phyloP scores from a whole-genome alignment of 2,329 filamentous ascomycete genomes.

The Aspergillus ibericus region DNA sequence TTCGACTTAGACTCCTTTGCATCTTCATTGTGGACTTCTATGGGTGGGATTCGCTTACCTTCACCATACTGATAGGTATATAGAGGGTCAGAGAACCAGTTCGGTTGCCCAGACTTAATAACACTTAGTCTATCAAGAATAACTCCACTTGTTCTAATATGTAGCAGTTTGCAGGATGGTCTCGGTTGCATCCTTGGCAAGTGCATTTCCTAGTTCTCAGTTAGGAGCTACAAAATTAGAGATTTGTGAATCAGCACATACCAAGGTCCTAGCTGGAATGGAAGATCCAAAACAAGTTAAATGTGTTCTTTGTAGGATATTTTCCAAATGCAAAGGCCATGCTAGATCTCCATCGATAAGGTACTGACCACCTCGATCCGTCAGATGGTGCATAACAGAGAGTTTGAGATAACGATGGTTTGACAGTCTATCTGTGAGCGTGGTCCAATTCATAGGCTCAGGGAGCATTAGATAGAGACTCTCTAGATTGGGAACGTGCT shows the following conservation, averaged over 20 bases:
- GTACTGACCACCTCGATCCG: background rate
- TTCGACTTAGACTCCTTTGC: background rate
- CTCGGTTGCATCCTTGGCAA: background rate
- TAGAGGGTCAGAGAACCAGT: no score
- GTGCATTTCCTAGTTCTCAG: background rate
- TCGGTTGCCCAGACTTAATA: no score
- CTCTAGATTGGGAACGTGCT: background rate
- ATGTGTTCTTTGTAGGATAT: background rate
- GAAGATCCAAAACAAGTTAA: background rate
- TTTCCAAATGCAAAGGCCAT: background rate
- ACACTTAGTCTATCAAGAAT: no score
- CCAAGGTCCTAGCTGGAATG: background rate
- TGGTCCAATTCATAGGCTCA: background rate
- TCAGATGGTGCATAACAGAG: background rate
- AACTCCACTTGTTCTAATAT: background rate
- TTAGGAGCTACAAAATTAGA: background rate
- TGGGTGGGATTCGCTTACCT: background rate
- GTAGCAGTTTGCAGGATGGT: background rate
- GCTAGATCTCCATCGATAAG: background rate
- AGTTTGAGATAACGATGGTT: background rate
- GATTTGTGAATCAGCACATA: background rate
- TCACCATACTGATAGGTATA: background rate
- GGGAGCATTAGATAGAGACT: background rate
- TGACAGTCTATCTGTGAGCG: background rate
- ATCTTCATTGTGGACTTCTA: background rate